Conservation (phyloP, 2,329 filamentous ascomycete species). For the Hymenoscyphus fraxineus region DNA sequence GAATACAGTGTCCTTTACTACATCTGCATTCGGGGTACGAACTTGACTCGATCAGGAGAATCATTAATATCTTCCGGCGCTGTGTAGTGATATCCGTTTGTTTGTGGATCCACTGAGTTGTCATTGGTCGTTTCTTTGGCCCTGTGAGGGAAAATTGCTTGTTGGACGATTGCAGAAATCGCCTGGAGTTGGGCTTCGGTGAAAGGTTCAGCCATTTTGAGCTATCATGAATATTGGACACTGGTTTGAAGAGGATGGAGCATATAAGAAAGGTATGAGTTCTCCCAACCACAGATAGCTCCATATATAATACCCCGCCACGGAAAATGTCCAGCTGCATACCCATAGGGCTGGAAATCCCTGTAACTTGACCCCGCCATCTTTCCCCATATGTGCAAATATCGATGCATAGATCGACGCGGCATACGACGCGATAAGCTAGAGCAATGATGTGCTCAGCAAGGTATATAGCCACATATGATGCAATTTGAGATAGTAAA, state of each 20-base stretch:
- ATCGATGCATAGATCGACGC: neutral
- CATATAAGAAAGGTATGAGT: neutral
- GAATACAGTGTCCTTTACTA: too few relatives aligned
- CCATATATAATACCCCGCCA: neutral
- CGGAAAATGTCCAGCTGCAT: neutral
- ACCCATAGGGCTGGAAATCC: neutral
- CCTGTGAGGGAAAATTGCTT: constrained; percentile 9
- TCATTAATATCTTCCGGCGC: constrained; percentile 39
- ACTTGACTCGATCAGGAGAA: constrained; percentile 39
- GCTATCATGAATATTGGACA: neutral
- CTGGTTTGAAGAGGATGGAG: neutral
- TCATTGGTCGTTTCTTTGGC: neutral
- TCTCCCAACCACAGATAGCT: neutral
- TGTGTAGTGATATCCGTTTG: constrained; percentile 23
- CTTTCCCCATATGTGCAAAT: neutral
- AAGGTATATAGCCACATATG: neutral
- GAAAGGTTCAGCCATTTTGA: constrained; percentile 9
- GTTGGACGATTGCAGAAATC: constrained; percentile 13
- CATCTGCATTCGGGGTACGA: too few relatives aligned
- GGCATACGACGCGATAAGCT: neutral
- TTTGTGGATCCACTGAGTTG: neutral
- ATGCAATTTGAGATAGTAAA: neutral
- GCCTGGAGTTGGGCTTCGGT: constrained; percentile 14
- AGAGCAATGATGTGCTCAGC: neutral
- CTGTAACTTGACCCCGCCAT: neutral